phyloP scores from a whole-genome alignment of 2,329 filamentous ascomycete genomes.

The Calonectria henricotiae region DNA sequence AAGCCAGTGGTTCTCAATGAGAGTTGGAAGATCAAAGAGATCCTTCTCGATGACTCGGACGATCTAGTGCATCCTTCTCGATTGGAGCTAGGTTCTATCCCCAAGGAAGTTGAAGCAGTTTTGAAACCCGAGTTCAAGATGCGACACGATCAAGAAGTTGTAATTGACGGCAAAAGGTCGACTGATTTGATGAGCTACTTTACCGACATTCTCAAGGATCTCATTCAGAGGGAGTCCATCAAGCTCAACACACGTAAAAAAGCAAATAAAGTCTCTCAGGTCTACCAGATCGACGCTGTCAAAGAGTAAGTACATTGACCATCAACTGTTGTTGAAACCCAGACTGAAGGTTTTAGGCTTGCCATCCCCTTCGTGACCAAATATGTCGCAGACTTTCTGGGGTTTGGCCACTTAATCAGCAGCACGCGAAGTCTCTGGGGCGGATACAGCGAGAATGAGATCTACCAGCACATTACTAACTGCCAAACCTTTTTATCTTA shows the following conservation, averaged over 20 bases:
- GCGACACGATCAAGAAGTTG: background rate
- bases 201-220: conserved; percentile 33
- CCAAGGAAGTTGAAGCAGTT: background rate
- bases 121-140: background rate
- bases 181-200: conserved; percentile 30
- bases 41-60: background rate
- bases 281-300: conserved; percentile 43
- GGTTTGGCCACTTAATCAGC: conserved; percentile 41
- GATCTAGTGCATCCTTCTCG: conserved; percentile 12
- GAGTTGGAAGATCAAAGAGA: conserved; percentile 16
- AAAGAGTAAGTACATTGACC: conserved; percentile 40
- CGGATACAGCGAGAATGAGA: conserved; percentile 44
- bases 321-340: too few relatives aligned
- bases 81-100: background rate
- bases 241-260: conserved; percentile 7
- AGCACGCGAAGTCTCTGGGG: conserved; percentile 26
- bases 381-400: conserved; percentile 48
- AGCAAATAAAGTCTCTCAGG: conserved; percentile 23
- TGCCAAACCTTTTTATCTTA: conserved; percentile 49
- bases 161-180: background rate
- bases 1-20: background rate
- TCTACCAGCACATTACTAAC: conserved; percentile 51
- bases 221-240: conserved; percentile 41
- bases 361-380: conserved; percentile 47
- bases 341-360: conserved; percentile 35